phyloP scores from a whole-genome alignment of 495 filamentous ascomycete genomes.

The Physcia stellaris region DNA sequence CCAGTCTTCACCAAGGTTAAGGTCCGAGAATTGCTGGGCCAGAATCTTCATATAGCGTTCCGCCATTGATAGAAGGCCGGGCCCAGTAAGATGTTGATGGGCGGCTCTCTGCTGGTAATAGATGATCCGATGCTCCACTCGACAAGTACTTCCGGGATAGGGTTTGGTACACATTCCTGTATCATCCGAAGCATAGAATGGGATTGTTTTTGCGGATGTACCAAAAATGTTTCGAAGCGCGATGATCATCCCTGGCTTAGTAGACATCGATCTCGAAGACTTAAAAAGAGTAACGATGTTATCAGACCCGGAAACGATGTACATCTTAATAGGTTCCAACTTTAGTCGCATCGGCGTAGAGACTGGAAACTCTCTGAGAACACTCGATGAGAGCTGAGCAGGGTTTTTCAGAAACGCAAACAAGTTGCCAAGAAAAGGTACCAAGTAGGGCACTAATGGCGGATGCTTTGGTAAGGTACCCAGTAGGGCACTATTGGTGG shows the following conservation, averaged over 20 bases:
- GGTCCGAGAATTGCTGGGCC: constrained; percentile 10
- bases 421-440: constrained; percentile 14
- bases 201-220: too few relatives aligned
- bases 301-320: background rate
- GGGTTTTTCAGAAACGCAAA: constrained; percentile 13
- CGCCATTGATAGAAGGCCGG: constrained; percentile 8
- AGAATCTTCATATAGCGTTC: constrained; percentile 10
- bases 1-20: constrained; percentile 5
- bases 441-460: constrained; percentile 13
- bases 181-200: background rate
- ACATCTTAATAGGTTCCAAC: too few relatives aligned
- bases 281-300: too few relatives aligned
- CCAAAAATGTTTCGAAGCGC: too few relatives aligned
- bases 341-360: background rate
- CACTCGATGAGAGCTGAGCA: background rate
- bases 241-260: background rate
- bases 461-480: too few relatives aligned
- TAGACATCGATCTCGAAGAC: background rate
- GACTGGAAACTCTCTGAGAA: background rate
- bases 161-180: background rate
- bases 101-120: constrained; percentile 9
- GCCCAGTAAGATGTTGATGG: constrained; percentile 8
- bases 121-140: constrained; percentile 9
- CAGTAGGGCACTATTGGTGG: too few relatives aligned
- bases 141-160: background rate